Evolutionary conservation across 805 yeast species (phyloP).

Genomic region (Tetrapisispora pingtungensis): DNA sequence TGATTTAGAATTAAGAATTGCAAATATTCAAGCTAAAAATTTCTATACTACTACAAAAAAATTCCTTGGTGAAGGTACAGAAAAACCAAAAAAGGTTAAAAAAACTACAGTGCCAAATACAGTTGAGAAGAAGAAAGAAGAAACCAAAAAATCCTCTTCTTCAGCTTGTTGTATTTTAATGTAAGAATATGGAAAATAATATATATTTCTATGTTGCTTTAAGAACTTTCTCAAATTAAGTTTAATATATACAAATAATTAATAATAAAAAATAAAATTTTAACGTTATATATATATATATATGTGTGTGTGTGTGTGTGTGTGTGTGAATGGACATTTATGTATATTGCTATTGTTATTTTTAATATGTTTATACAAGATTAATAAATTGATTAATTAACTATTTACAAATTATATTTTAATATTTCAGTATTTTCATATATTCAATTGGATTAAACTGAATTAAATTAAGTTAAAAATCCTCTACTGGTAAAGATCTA

Average conservation of each 20-base stretch:
- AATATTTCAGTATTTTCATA: no score
- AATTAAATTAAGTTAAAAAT: conserved; percentile 1
- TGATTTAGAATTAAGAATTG: conserved; percentile 53
- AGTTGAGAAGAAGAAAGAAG: conserved; percentile 13
- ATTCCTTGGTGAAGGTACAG: conserved; percentile 3
- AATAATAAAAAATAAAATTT: neutral
- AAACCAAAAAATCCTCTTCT: no score
- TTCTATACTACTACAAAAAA: conserved; percentile 39
- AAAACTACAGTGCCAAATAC: conserved; percentile 5
- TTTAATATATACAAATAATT: no score
- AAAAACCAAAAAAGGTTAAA: neutral
- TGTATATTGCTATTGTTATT: neutral
- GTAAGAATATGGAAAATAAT: conserved; percentile 17
- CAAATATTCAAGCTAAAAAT: conserved; percentile 54
- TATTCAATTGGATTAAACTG: no score
- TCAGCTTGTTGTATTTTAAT: conserved; percentile 26
- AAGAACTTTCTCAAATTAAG: no score
- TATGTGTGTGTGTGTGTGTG: no score
- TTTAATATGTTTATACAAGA: neutral
- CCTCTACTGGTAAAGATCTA: conserved; percentile 43
- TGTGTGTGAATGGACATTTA: neutral
- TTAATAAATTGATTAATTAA: neutral
- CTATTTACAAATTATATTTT: conserved; percentile 2
- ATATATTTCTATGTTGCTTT: neutral
- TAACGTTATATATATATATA: no score